Percentiles rank a stretch among this genome's conserved stretches.
These are phyloP conservation scores for Pulveroboletus frians DNA, from an alignment of 768 basidiomycete species.

Conservation along the genomic window DNA sequence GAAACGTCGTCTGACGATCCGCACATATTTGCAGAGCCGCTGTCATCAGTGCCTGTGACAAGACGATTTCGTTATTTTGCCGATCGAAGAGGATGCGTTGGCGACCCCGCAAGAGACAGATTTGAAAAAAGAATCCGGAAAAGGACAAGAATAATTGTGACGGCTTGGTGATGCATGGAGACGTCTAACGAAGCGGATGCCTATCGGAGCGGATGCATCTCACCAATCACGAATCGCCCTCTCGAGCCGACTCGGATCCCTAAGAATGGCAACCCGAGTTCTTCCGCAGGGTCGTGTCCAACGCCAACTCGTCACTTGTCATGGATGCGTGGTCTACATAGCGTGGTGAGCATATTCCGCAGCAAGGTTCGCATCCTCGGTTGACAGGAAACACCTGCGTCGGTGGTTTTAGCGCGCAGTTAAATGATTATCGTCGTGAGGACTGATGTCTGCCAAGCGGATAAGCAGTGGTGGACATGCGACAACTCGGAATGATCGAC, in stretches of 20 bases:
- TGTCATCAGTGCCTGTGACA: neutral
- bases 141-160: constrained; percentile 5
- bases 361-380: too few species aligned
- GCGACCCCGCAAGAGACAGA: neutral
- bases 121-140: constrained; percentile 2
- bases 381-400: too few species aligned
- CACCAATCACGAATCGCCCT: too few species aligned
- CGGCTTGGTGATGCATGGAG: neutral
- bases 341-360: too few species aligned
- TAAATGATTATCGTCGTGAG: neutral
- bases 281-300: too few species aligned
- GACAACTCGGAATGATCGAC: too few species aligned
- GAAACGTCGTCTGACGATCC: constrained; percentile 5
- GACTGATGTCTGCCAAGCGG: neutral
- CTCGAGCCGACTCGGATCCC: neutral
- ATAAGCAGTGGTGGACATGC: too few species aligned
- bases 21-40: constrained; percentile 10
- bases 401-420: neutral
- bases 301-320: too few species aligned
- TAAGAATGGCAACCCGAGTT: too few species aligned
- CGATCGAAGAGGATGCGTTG: constrained; percentile 10
- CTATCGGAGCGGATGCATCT: too few species aligned
- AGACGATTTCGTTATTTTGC: constrained; percentile 5
- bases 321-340: too few species aligned
- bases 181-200: neutral